Conservation (phyloP, 768 basidiomycete species). For the Boletus sp. region DNA sequence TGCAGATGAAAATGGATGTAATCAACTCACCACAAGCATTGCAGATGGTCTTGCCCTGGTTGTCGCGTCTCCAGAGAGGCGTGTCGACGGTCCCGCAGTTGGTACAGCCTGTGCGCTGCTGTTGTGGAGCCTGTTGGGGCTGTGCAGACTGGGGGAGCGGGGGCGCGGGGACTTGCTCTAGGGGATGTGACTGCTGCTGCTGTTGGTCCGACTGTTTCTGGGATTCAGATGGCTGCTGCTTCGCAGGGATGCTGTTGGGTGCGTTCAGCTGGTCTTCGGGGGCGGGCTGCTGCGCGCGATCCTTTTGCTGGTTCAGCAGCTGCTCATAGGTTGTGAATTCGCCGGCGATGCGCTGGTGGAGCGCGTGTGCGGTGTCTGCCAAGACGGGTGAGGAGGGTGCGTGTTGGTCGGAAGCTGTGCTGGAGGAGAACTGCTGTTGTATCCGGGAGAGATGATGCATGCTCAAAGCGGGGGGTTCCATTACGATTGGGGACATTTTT, state of each 20-base stretch:
- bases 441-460: slow-evolving; percentile 53
- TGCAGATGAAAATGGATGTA: slow-evolving; percentile 31
- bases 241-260: slow-evolving; percentile 10
- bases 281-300: slow-evolving; percentile 22
- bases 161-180: slow-evolving; percentile 29
- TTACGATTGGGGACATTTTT: slow-evolving; percentile 57
- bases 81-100: slow-evolving; percentile 79
- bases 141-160: slow-evolving; percentile 26
- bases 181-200: slow-evolving; percentile 13
- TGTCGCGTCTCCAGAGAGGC: slow-evolving; percentile 82
- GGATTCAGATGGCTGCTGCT: slow-evolving; percentile 10
- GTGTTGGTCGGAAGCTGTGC: slow-evolving; percentile 33
- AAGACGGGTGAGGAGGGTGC: slow-evolving; percentile 20
- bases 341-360: slow-evolving; percentile 32
- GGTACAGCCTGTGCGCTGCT: slow-evolving; percentile 50
- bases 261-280: slow-evolving; percentile 14
- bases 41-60: slow-evolving; percentile 80
- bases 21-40: slow-evolving; percentile 82
- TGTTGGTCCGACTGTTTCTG: slow-evolving; percentile 16
- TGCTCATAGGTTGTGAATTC: slow-evolving; percentile 34
- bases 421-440: slow-evolving; percentile 44
- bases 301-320: slow-evolving; percentile 31
- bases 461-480: slow-evolving; percentile 52
- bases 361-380: slow-evolving; percentile 22
- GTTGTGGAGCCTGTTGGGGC: slow-evolving; percentile 30